phyloP scores from a whole-genome alignment of 257 asterid species.

The Solanum piurae region DNA sequence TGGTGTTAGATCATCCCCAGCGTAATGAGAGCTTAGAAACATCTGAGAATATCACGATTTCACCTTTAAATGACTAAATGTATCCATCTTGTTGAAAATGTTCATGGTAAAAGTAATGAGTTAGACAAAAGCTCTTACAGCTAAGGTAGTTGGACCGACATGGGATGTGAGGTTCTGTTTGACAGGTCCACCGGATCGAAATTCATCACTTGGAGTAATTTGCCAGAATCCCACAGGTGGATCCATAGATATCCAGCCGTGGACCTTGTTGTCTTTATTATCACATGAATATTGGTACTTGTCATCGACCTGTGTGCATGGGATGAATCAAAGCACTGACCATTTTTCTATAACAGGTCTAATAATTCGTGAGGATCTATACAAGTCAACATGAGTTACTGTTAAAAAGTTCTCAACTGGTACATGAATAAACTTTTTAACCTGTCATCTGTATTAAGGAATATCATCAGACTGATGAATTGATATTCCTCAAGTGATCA shows the following conservation, averaged over 20 bases:
- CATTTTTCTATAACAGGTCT: not conserved
- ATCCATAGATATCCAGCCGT: conserved; percentile 70
- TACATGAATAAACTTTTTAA: not conserved
- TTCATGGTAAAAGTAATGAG: not conserved
- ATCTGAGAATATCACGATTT: conserved; percentile 24
- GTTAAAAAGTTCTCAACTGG: not conserved
- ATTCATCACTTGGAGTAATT: conserved; percentile 54
- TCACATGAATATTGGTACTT: conserved; percentile 62
- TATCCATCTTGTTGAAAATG: not conserved
- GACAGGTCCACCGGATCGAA: conserved; percentile 59
- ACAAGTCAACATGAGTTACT: not conserved
- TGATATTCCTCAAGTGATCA: not conserved
- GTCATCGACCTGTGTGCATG: conserved; percentile 54
- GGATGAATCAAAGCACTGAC: not conserved
- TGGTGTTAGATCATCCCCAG: conserved; percentile 57
- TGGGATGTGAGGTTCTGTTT: conserved; percentile 78
- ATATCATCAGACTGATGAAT: not conserved
- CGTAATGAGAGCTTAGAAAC: conserved; percentile 73
- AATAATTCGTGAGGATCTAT: not conserved
- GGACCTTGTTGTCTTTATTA: conserved; percentile 51
- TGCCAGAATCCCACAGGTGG: conserved; percentile 65
- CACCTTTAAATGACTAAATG: not conserved
- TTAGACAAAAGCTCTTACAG: conserved; percentile 16
- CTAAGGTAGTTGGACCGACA: conserved; percentile 66
- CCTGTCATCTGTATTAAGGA: not conserved